Percentiles rank a stretch among this genome's conserved stretches.
phyloP scores from a whole-genome alignment of 176 grass and related monocot species.

The Tuctoria greenei region DNA sequence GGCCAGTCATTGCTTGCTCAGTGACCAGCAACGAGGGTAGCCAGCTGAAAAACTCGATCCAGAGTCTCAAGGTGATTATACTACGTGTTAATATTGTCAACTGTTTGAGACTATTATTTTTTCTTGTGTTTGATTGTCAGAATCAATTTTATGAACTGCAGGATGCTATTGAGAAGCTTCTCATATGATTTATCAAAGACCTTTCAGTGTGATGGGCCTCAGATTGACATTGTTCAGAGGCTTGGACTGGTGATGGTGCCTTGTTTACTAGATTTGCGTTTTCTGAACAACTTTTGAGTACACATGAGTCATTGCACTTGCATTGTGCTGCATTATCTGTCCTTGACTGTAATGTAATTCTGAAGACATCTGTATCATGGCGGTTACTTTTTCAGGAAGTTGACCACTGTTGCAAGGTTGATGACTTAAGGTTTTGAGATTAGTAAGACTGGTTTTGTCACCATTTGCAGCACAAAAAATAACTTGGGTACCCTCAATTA shows the following conservation, averaged over 20 bases:
- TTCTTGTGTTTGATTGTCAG: not conserved
- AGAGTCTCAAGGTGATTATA: slow-evolving; percentile 65
- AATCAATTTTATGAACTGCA: slow-evolving; percentile 25
- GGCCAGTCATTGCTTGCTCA: slow-evolving; percentile 83
- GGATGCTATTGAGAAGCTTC: slow-evolving; percentile 87
- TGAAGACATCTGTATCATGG: slow-evolving; percentile 29
- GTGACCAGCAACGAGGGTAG: slow-evolving; percentile 82
- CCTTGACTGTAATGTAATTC: slow-evolving; percentile 35
- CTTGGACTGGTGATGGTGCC: slow-evolving; percentile 83
- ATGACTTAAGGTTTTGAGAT: slow-evolving; percentile 22
- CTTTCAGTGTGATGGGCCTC: slow-evolving; percentile 86
- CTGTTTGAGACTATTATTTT: not conserved
- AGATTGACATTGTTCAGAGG: slow-evolving; percentile 57
- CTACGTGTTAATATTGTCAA: not conserved
- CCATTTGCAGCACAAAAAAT: not conserved
- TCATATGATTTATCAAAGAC: slow-evolving; percentile 56
- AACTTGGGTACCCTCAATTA: no score
- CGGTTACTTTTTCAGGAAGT: slow-evolving; percentile 9
- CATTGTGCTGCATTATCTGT: slow-evolving; percentile 13
- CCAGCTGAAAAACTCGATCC: slow-evolving; percentile 67
- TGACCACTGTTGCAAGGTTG: not conserved
- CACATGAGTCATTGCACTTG: slow-evolving; percentile 10
- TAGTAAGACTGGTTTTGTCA: not conserved
- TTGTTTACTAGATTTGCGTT: slow-evolving; percentile 38
- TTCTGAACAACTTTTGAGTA: slow-evolving; percentile 41